These are phyloP conservation scores for Mycena epipterygia DNA, from an alignment of 768 basidiomycete species.

Conservation along the genomic window DNA sequence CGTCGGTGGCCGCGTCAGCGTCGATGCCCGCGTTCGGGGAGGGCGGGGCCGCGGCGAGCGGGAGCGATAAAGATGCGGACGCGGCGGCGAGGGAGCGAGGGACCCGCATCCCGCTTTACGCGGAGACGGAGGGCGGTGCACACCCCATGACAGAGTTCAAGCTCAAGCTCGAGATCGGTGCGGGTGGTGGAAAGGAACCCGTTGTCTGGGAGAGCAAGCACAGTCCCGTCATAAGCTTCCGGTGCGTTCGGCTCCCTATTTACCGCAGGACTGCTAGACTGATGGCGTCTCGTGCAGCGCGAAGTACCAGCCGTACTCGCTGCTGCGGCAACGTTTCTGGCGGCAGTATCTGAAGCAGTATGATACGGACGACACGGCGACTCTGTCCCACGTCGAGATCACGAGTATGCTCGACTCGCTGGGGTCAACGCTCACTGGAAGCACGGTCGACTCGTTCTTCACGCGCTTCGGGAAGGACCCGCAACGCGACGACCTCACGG, in stretches of 20 bases:
- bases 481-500: constrained; percentile 76
- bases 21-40: constrained; percentile 10
- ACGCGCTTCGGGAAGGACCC: constrained; percentile 74
- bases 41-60: not conserved
- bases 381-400: constrained; percentile 87
- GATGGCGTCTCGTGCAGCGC: constrained; percentile 64
- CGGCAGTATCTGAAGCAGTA: constrained; percentile 90
- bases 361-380: constrained; percentile 85
- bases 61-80: constrained; percentile 8
- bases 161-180: constrained; percentile 61
- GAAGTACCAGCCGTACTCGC: constrained; percentile 95
- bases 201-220: constrained; percentile 80
- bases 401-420: constrained; percentile 97
- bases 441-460: constrained; percentile 90
- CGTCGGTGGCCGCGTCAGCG: constrained; percentile 5
- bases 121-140: constrained; percentile 63
- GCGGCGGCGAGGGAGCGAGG: constrained; percentile 61
- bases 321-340: constrained; percentile 93
- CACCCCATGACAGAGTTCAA: constrained; percentile 82
- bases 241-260: constrained; percentile 57
- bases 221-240: constrained; percentile 76
- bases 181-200: constrained; percentile 63
- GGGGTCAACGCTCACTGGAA: constrained; percentile 87
- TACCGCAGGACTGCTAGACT: not conserved
- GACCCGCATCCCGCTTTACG: constrained; percentile 57